A percentile compares a stretch with the other conserved stretches of the same genome.
phyloP scores from a whole-genome alignment of 2,329 filamentous ascomycete genomes.

The Penicillium paneum region DNA sequence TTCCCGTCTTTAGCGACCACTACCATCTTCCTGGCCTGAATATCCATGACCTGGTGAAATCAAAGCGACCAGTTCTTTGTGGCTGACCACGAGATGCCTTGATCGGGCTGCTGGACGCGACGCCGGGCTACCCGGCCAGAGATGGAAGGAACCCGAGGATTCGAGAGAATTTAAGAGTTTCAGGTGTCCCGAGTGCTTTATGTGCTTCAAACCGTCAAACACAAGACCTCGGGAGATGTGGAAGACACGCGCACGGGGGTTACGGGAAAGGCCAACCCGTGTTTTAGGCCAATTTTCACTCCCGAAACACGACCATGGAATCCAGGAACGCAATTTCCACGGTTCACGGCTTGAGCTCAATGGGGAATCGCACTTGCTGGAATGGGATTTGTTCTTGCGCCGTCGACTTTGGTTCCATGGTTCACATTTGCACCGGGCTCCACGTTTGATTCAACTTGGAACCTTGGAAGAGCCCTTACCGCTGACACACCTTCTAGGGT shows the following conservation, averaged over 20 bases:
- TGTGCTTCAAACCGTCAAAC: not conserved
- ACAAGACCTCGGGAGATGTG: conserved; percentile 11
- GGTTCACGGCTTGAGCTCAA: not conserved
- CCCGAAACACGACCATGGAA: not conserved
- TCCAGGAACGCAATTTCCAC: not conserved
- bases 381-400: conserved; percentile 11
- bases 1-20: not conserved
- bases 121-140: not conserved
- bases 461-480: not conserved
- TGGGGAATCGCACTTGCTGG: not conserved
- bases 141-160: not conserved
- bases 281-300: conserved; percentile 9
- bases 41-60: not conserved
- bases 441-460: conserved; percentile 10
- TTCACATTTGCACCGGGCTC: conserved; percentile 29
- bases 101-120: not conserved
- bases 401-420: conserved; percentile 41
- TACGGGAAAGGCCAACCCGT: conserved; percentile 23
- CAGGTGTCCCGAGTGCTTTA: not conserved
- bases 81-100: not conserved
- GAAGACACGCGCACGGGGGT: conserved; percentile 24
- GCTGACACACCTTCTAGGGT: conserved; percentile 52
- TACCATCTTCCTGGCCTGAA: not conserved
- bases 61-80: not conserved
- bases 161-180: not conserved